Percentiles rank a stretch among this genome's conserved stretches.
Conservation (phyloP, 768 basidiomycete species). For the Trametes coccinea region DNA sequence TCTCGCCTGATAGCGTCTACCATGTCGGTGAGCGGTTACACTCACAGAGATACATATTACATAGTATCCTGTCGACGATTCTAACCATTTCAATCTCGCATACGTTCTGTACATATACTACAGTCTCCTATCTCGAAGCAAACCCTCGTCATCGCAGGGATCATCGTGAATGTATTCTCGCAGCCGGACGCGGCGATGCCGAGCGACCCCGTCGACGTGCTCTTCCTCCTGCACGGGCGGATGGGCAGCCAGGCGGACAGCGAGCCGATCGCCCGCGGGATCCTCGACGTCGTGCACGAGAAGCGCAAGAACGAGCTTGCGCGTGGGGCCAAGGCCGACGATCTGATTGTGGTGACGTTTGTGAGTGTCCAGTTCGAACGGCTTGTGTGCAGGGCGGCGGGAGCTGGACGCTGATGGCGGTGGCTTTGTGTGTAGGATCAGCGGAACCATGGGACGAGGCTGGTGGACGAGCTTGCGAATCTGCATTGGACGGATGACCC, state of each 20-base stretch:
- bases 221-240: conserved; percentile 52
- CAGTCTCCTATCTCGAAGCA: conserved; percentile 20
- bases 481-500: conserved; percentile 32
- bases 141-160: conserved; percentile 29
- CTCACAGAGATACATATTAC: too few relatives aligned
- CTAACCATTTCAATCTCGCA: too few relatives aligned
- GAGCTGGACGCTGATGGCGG: too few relatives aligned
- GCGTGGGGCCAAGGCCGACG: conserved; percentile 31
- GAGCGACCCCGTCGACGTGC: conserved; percentile 29
- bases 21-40: conserved; percentile 2
- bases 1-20: too few relatives aligned
- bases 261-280: conserved; percentile 34
- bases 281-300: conserved; percentile 38
- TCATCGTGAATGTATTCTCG: conserved; percentile 30
- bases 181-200: conserved; percentile 30
- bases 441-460: conserved; percentile 49
- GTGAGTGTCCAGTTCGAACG: conserved; percentile 30
- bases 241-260: conserved; percentile 34
- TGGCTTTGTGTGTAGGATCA: conserved; percentile 40
- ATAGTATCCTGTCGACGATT: too few relatives aligned
- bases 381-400: too few relatives aligned
- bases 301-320: conserved; percentile 25
- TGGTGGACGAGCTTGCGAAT: conserved; percentile 40
- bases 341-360: conserved; percentile 48
- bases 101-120: too few relatives aligned